Evolutionary conservation across 768 basidiomycete genomes (phyloP), one percentile per base, ranked within the genome.

Genomic region (Pulveroboletus sp.): DNA sequence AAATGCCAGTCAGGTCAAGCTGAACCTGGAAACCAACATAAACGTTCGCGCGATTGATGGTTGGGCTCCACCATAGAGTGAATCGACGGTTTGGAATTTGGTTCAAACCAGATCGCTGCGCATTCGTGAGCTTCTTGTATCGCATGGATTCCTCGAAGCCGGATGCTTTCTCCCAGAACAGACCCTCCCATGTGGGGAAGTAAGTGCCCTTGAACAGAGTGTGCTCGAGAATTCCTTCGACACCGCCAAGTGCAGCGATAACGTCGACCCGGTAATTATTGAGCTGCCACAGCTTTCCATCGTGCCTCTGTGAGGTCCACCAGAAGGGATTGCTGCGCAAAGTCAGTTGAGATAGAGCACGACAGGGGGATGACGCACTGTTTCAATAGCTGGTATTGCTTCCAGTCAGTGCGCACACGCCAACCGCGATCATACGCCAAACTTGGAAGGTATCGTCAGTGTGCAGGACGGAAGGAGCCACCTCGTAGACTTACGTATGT

Each of bases 11-110:
- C 53, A 99, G 70, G 78, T 99, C 97, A 39, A 99, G 81, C 63
- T 98, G 95, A 17, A 99, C 97, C 68, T 98, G 97, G 90, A 99
- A 99, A 82, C 97, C 97, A 67, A 98, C 94, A 62, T 97, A 97
- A 65, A 98, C 94, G 65, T 99, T 99, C 45, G 97, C 95, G 56
- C 97, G 91, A 71, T 98, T 98, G 75, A 97, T 97, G 1, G 95
- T 98, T 21, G 94, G 94, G 65, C 90, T 92, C 94, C 94, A 97
- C 97, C 97, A 99, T 10, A 99, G 77, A 4, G 95, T 98, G 75
- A 97, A 97, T 12, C 92, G 90, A 84, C 95, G 94, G 67, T 98
- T 98, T 7, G 95, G 95, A 66, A 98, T 95, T 67, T 95, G 94
- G 66, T 92, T 92, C 37, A 95, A 73, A 90, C 97, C 97, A 31